These are phyloP conservation scores for Lentinus tigrinus DNA, from an alignment of 768 basidiomycete genomes.

Conservation along the genomic window DNA sequence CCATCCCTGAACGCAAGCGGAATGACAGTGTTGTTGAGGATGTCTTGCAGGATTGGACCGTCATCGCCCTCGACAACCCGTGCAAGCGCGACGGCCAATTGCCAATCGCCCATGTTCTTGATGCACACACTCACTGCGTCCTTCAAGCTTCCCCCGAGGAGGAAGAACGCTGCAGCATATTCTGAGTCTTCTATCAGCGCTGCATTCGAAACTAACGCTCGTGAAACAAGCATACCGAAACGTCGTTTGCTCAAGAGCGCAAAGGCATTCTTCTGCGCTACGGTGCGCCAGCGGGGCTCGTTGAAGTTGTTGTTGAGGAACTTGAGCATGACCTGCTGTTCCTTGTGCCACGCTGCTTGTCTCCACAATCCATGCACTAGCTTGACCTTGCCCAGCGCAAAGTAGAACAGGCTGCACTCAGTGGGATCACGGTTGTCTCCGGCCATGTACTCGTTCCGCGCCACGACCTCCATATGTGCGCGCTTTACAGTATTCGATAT, in stretches of 20 bases:
- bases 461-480: slow-evolving; percentile 81
- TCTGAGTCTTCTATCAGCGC: slow-evolving; percentile 45
- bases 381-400: slow-evolving; percentile 89
- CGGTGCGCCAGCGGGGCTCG: slow-evolving; percentile 82
- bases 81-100: slow-evolving; percentile 85
- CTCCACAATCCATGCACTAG: slow-evolving; percentile 95
- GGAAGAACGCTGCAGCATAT: slow-evolving; percentile 98
- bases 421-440: slow-evolving; percentile 88
- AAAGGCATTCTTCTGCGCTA: slow-evolving; percentile 95
- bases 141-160: slow-evolving; percentile 83
- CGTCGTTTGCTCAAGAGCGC: slow-evolving; percentile 87
- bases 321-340: slow-evolving; percentile 85
- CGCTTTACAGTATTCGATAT: slow-evolving; percentile 43
- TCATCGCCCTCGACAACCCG: slow-evolving; percentile 82
- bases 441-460: slow-evolving; percentile 89
- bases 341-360: slow-evolving; percentile 91
- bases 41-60: slow-evolving; percentile 69
- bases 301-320: slow-evolving; percentile 91
- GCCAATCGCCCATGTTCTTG: slow-evolving; percentile 85
- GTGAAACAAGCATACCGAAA: slow-evolving; percentile 62
- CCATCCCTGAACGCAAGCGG: slow-evolving; percentile 85
- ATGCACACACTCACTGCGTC: slow-evolving; percentile 92
- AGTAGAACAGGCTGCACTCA: slow-evolving; percentile 87
- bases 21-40: slow-evolving; percentile 74
- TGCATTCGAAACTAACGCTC: background rate